These are phyloP conservation scores for Conticribra weissflogii DNA, from an alignment of 108 stramenopile species.

Conservation along the genomic window DNA sequence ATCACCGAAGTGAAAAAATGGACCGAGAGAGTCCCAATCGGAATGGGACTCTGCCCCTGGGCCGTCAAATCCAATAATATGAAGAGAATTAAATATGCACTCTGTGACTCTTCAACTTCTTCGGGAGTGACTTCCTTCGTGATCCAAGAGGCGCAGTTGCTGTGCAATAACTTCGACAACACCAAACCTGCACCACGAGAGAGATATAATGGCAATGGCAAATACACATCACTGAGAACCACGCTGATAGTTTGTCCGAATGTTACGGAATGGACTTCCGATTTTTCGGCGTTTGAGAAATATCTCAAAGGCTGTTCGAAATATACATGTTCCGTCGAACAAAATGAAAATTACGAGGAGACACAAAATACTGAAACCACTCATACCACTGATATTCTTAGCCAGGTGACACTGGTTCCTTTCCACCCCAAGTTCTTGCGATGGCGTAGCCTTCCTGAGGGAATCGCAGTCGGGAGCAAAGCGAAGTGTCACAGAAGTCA, in stretches of 20 bases:
- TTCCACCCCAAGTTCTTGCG: constrained; percentile 57
- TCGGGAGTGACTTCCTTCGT: neutral
- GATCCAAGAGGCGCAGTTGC: neutral
- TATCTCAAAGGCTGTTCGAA: constrained; percentile 26
- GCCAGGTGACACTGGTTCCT: constrained; percentile 51
- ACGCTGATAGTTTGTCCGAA: constrained; percentile 51
- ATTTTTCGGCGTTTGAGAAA: constrained; percentile 42
- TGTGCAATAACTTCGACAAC: neutral
- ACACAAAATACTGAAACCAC: neutral
- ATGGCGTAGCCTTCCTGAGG: constrained; percentile 48
- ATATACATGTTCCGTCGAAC: neutral
- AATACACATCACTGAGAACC: constrained; percentile 35
- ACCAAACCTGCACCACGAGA: neutral
- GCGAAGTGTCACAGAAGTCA: constrained; percentile 28
- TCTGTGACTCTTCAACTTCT: neutral
- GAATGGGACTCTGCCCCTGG: neutral
- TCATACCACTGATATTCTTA: neutral
- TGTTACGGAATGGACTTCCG: constrained; percentile 38
- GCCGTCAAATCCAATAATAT: neutral
- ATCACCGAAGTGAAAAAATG: neutral
- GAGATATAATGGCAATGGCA: constrained; percentile 20
- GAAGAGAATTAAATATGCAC: neutral
- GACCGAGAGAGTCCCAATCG: neutral
- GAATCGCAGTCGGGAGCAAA: constrained; percentile 27
- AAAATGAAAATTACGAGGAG: neutral